phyloP scores from a whole-genome alignment of 1,284 basidiomycete species.

The Mycosarcoma maydis region DNA sequence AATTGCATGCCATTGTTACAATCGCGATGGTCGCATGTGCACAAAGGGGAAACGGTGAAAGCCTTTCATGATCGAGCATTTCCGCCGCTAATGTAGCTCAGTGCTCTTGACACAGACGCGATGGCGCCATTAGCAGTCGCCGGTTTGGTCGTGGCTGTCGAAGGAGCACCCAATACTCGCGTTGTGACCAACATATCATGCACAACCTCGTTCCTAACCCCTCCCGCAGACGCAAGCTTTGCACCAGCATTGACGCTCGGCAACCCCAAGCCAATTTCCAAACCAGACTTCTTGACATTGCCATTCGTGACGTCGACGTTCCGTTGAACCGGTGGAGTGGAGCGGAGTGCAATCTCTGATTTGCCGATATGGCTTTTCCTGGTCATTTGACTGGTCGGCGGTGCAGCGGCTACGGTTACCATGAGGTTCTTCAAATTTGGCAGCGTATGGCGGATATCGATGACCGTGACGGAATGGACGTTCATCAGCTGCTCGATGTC shows the following conservation, averaged over 20 bases:
- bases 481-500: slow-evolving; percentile 77
- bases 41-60: too few relatives aligned
- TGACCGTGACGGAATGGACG: slow-evolving; percentile 70
- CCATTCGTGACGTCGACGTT: neutral
- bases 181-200: slow-evolving; percentile 32
- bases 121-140: slow-evolving; percentile 33
- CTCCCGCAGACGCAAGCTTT: neutral
- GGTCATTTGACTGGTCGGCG: slow-evolving; percentile 34
- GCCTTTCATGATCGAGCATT: neutral
- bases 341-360: slow-evolving; percentile 36
- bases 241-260: slow-evolving; percentile 3
- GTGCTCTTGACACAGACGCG: slow-evolving; percentile 32
- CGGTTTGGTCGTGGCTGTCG: slow-evolving; percentile 5
- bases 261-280: slow-evolving; percentile 23
- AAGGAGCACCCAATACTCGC: slow-evolving; percentile 30
- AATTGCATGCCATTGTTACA: neutral
- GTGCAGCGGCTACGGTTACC: slow-evolving; percentile 74
- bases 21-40: too few relatives aligned
- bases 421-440: slow-evolving; percentile 94
- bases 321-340: neutral
- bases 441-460: slow-evolving; percentile 94
- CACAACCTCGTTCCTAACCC: slow-evolving; percentile 4
- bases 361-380: slow-evolving; percentile 46
- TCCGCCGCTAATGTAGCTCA: slow-evolving; percentile 38
- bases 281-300: slow-evolving; percentile 6